Evolutionary conservation across 345 rosid species (phyloP), one percentile per base, ranked within the genome.

Genomic region (Eucalyptus polyanthemos): DNA sequence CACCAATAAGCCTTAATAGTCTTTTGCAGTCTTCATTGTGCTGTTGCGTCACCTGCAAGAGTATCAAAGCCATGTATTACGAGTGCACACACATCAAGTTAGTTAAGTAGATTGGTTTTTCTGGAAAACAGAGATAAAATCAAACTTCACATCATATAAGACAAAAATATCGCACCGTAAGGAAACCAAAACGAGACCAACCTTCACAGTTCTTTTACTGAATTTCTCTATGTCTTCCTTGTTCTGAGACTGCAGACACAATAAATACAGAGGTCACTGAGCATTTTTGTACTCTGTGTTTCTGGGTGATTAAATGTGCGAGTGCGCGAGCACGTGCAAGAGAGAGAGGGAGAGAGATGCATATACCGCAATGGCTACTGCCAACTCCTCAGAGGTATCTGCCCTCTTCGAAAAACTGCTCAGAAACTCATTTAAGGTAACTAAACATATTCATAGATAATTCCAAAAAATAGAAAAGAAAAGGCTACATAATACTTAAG

Each of bases 161-260:
- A 60, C 37, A 6, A 56, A 34, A 87, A 65, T 15, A 45, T 87
- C 22, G 1, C 65, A 25, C 3, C 6, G n/a, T 58, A 62, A 81
- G 58, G 56, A 9, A 85, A 65, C 88, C 15, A 17, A 86, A 76
- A 87, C 53, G 25, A 76, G 49, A 87, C 88, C 51, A 86, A 97
- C 99, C 96, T 97, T 97, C 87, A 97, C 99, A 31, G 98, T 97
- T 88, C 98, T 93, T 89, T 97, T 96, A 89, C 99, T 97, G 94
- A 94, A 96, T 92, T 97, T 97, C 91, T 98, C 98, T 88, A 96
- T 95, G 90, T 97, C 99, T 86, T 95, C 99, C 93, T 94, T 94
- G 91, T 93, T 95, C 86, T 98, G 98, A 92, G 90, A 76, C 99
- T 97, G 91, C 92, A 89, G 42, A 53, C 51, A 80, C 50, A 47